These are phyloP conservation scores for Rhinocladiella similis DNA, from an alignment of 2,329 filamentous ascomycete genomes.

Conservation along the genomic window DNA sequence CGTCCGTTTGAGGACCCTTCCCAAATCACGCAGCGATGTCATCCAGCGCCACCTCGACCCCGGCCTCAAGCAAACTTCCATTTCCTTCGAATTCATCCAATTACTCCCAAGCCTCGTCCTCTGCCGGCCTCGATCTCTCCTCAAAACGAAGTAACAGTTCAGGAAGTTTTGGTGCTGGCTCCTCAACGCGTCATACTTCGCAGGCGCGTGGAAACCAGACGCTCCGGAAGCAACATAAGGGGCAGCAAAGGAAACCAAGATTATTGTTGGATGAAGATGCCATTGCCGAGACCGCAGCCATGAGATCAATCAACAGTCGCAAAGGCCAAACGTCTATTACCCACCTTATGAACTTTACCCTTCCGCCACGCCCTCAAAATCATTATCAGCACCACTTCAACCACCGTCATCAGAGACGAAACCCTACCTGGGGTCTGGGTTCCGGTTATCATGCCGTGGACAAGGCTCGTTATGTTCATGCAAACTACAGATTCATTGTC, in stretches of 20 bases:
- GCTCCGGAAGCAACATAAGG: conserved; percentile 79
- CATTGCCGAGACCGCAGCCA: conserved; percentile 73
- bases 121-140: conserved; percentile 11
- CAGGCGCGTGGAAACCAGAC: conserved; percentile 69
- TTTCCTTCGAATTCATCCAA: conserved; percentile 19
- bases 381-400: conserved; percentile 53
- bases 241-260: conserved; percentile 67
- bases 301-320: conserved; percentile 66
- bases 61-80: conserved; percentile 22
- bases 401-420: conserved; percentile 63
- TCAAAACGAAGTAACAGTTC: conserved; percentile 41
- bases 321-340: conserved; percentile 97
- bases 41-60: conserved; percentile 25
- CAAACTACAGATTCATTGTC: conserved; percentile 97
- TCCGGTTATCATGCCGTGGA: conserved; percentile 89
- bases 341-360: conserved; percentile 88
- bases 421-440: conserved; percentile 79
- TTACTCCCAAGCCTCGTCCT: conserved; percentile 20
- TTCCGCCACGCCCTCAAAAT: conserved; percentile 69
- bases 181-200: conserved; percentile 38
- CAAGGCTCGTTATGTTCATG: conserved; percentile 89
- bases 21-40: conserved; percentile 24
- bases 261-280: conserved; percentile 79
- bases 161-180: conserved; percentile 42
- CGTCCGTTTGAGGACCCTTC: conserved; percentile 1